Evolutionary conservation across 805 yeast species (phyloP).

Genomic region (Saturnispora ahearnii): DNA sequence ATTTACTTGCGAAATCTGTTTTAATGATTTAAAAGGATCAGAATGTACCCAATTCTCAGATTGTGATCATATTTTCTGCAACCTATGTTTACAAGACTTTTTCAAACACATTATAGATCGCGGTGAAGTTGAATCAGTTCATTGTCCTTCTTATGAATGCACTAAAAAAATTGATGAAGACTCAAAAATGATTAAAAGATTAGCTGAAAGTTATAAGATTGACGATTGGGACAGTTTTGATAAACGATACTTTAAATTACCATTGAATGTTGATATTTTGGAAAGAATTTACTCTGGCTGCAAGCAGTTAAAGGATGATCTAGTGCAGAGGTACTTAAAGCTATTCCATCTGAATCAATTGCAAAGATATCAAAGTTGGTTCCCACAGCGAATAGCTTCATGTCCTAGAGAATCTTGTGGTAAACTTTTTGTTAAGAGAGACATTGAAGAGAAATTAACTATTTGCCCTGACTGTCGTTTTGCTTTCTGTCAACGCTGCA

Average conservation of each 20-base stretch:
- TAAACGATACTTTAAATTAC: constrained; percentile 32
- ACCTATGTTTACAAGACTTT: constrained; percentile 35
- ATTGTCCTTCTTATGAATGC: constrained; percentile 51
- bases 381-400: constrained; percentile 39
- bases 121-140: constrained; percentile 43
- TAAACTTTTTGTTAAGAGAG: constrained; percentile 37
- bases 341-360: constrained; percentile 34
- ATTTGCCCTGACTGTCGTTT: constrained; percentile 41
- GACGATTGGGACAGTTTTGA: constrained; percentile 28
- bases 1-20: constrained; percentile 50
- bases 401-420: constrained; percentile 44
- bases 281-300: constrained; percentile 22
- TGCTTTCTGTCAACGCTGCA: constrained; percentile 49
- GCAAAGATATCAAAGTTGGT: constrained; percentile 34
- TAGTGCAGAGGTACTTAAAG: constrained; percentile 30
- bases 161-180: constrained; percentile 21
- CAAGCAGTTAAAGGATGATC: neutral
- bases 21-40: constrained; percentile 38
- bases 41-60: constrained; percentile 30
- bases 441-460: constrained; percentile 37
- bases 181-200: constrained; percentile 11
- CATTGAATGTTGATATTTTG: constrained; percentile 31
- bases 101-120: constrained; percentile 32
- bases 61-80: constrained; percentile 46
- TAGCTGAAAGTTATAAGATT: constrained; percentile 6